Evolutionary conservation across 2,329 filamentous ascomycete species (phyloP), one percentile per base, ranked within the genome.

Genomic region (Fusarium longipes): DNA sequence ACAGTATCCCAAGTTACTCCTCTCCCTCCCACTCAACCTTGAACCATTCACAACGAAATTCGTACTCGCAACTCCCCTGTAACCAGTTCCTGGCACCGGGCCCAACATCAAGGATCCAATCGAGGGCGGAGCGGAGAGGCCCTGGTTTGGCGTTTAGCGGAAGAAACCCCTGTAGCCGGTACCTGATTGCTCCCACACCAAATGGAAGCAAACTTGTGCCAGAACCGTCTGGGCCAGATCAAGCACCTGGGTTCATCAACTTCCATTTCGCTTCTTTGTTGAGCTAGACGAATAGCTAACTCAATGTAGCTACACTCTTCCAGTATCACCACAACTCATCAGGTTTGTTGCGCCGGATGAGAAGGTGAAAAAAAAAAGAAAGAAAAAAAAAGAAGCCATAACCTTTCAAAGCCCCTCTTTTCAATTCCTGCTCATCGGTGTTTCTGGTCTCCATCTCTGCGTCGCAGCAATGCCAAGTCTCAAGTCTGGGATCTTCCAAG

Each of bases 171-270:
- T 73, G 70, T 67, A 67, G 59, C 64, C 61, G 66, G 70, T 73
- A 71, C 70, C 70, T 73, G 70, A 68, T 64, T 68, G 63, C 64
- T 69, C 63, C 63, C 67, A 70, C 67, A 69, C 67, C 66, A 67
- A 45, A 47, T 44, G n/a, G 15, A 45, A 45, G 18, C 40, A 24
- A 43, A 43, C 27, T 10, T 27, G 27, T 27, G 25, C 33, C 45
- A 25, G 36, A 33, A 27, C 18, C 27, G 33, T 52, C n/a, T 47
- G 25, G 33, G 44, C 50, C 33, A 68, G 54, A 68, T 65, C 55
- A 68, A 61, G 43, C 43, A 59, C 53, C 51, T 49, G 45, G 45
- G 32, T 38, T 49, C 59, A 52, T 49, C 59, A 52, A 52, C 59
- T 58, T 63, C 63, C 40, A 66, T 69, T 65, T 68, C 65, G 65